Conservation (phyloP, 2,329 filamentous ascomycete genomes). For the Epichloe sibirici region DNA sequence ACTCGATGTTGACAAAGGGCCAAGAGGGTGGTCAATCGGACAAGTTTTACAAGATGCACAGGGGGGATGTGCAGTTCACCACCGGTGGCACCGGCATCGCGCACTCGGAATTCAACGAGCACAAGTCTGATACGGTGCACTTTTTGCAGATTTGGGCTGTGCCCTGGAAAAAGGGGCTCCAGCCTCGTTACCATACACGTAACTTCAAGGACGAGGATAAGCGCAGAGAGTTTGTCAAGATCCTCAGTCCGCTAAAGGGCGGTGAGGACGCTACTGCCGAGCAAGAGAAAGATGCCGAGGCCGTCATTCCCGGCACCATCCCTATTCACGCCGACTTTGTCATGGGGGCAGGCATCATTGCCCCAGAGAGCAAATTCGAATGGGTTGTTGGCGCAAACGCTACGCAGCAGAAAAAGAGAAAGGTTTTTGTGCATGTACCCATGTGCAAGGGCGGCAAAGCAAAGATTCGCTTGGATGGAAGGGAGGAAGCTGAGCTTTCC, state of each 20-base stretch:
- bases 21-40: conserved; percentile 46
- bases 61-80: conserved; percentile 82
- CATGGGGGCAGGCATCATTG: conserved; percentile 68
- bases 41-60: conserved; percentile 57
- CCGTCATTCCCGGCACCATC: conserved; percentile 54
- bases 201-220: conserved; percentile 64
- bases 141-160: conserved; percentile 85
- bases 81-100: conserved; percentile 72
- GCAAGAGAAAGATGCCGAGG: conserved; percentile 52
- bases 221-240: conserved; percentile 55
- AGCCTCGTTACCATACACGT: conserved; percentile 64
- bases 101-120: conserved; percentile 75
- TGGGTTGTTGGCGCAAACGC: conserved; percentile 57
- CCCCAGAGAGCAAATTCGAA: conserved; percentile 50
- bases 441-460: conserved; percentile 68
- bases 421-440: conserved; percentile 69
- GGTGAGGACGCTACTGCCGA: conserved; percentile 48
- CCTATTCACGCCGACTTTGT: conserved; percentile 75
- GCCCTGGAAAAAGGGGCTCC: conserved; percentile 61
- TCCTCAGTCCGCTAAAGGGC: conserved; percentile 62
- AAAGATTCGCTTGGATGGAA: conserved; percentile 54
- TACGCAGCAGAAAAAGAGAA: conserved; percentile 43
- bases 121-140: conserved; percentile 57
- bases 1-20: conserved; percentile 68
- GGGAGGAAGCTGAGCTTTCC: conserved; percentile 49